Base-by-base conservation (phyloP, 2,329 filamentous ascomycete genomes). In the Diaporthe sp. region DNA sequence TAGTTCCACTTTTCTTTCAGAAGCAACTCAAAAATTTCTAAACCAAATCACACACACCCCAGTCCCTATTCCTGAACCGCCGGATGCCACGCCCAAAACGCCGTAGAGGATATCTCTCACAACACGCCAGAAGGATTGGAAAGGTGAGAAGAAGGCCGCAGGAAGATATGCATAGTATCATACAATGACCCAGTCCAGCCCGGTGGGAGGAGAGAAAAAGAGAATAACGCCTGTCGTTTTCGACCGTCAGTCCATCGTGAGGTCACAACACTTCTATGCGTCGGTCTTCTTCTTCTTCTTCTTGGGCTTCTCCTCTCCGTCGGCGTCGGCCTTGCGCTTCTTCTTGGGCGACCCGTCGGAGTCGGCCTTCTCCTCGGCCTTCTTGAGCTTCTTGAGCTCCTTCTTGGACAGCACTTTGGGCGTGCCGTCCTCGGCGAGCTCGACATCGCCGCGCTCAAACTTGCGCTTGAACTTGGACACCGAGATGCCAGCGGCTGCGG, bases 391-490 rank as follows among this genome's bases (percentile, higher is more conserved):
- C 89, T 94, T 94, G 80, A 93, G 83, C 61, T 94, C 92, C 86
- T 94, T 95, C 88, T 95, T 95, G 87, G 91, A 94, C 79, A 92
- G 84, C 5, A 94, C 87, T 78, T 90, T 87, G 54, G 93, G 91
- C 69, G 88, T 92, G 74, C 93, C 93, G 76, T 93, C 90, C 17
- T 86, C 85, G 78, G 88, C 88, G 77, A 95, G 85, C 81, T 91
- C 87, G 77, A 95, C 93, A 80, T 95, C 92, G 50, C 94, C 94
- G 76, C 92, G 89, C 84, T 94, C 93, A 78, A 91, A 91, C 88
- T 95, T 95, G 82, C 92, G 89, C 87, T 93, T 92, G 86, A 95
- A 95, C 85, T 94, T 93, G 86, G 91, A 91, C 71, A 94, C 89
- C 10, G 92, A 93, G 75, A 95, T 86, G 76, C 93, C 93, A 12